Conservation (phyloP, 495 filamentous ascomycete species). For the Cudoniella acicularis region DNA sequence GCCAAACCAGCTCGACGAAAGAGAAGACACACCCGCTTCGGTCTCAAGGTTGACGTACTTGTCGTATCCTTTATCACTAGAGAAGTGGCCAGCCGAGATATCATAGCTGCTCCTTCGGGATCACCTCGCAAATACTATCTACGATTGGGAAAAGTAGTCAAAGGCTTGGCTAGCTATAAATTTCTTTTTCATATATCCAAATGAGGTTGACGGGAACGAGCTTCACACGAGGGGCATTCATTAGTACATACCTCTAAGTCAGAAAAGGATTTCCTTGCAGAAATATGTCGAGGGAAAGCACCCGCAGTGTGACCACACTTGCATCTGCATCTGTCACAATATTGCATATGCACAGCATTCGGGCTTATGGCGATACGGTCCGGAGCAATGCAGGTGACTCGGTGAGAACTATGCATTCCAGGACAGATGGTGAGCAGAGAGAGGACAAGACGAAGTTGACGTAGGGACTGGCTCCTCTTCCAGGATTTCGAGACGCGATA, state of each 20-base stretch:
- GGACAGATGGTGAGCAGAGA: neutral
- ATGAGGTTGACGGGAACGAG: neutral
- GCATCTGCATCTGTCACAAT: neutral
- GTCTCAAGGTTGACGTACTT: too few relatives aligned
- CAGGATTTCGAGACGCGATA: neutral
- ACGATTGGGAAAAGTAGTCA: neutral
- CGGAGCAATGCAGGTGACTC: neutral
- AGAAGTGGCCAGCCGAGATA: neutral
- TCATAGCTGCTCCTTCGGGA: neutral
- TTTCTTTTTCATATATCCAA: neutral
- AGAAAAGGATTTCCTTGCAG: neutral
- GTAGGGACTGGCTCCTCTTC: neutral
- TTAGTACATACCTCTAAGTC: neutral
- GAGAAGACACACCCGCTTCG: too few relatives aligned
- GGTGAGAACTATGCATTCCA: neutral
- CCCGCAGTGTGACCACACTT: neutral
- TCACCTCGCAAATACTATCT: neutral
- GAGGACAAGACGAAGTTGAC: neutral
- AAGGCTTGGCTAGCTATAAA: neutral
- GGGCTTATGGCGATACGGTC: neutral
- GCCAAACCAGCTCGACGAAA: too few relatives aligned
- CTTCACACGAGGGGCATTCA: neutral
- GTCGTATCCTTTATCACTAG: too few relatives aligned
- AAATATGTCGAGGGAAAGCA: neutral
- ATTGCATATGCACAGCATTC: neutral